These are phyloP conservation scores for Gastrolobium bilobum DNA, from an alignment of 306 rosid genomes.

Conservation along the genomic window DNA sequence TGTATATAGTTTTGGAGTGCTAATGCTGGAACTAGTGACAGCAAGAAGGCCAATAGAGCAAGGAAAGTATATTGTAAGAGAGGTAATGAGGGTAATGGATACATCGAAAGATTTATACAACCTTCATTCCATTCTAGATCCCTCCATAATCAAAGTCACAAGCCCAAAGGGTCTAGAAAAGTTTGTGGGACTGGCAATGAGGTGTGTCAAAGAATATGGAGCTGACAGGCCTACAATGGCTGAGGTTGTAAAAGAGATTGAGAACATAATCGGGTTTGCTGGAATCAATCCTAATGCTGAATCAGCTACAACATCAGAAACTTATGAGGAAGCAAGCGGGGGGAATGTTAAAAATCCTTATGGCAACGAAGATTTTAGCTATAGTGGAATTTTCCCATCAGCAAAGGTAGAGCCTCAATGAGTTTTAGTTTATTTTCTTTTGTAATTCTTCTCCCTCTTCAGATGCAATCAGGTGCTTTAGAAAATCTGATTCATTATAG, in stretches of 20 bases:
- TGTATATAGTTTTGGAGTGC: constrained; percentile 81
- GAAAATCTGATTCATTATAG: background rate
- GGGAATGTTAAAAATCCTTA: constrained; percentile 52
- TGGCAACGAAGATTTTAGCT: constrained; percentile 46
- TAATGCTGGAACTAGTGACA: constrained; percentile 78
- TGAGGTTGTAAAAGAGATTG: constrained; percentile 78
- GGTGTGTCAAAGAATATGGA: constrained; percentile 70
- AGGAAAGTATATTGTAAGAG: constrained; percentile 78
- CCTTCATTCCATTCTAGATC: constrained; percentile 67
- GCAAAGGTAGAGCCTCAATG: constrained; percentile 57
- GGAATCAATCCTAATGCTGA: constrained; percentile 64
- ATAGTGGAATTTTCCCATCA: constrained; percentile 62
- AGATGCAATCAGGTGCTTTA: constrained; percentile 13
- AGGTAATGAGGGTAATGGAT: constrained; percentile 63
- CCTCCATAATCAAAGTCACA: constrained; percentile 49
- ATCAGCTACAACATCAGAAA: constrained; percentile 63
- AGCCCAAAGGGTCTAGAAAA: constrained; percentile 62
- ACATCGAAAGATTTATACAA: constrained; percentile 62
- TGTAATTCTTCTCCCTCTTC: constrained; percentile 18
- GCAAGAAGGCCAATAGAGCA: constrained; percentile 75
- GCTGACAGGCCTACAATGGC: constrained; percentile 77
- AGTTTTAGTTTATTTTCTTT: constrained; percentile 22
- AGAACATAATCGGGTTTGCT: constrained; percentile 62
- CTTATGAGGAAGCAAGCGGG: constrained; percentile 46
- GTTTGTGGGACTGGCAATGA: constrained; percentile 70